Base-by-base conservation (phyloP, 2,329 filamentous ascomycete genomes). In the Colletotrichum sp. region DNA sequence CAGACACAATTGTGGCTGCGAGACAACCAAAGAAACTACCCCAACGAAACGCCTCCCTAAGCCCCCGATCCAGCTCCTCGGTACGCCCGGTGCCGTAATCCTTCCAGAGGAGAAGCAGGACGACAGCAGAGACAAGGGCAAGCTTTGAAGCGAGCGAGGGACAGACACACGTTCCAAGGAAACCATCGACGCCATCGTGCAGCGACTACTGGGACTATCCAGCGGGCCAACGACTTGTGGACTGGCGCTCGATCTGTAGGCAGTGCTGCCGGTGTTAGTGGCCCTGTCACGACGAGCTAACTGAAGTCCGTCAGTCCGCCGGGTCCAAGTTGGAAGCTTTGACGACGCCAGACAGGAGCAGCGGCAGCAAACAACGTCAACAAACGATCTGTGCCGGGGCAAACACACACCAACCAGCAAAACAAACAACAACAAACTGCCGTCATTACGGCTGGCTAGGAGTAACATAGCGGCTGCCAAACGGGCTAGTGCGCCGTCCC, bases 341-440 rank as follows among this genome's bases (percentile, higher is more conserved):
- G 71, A 71, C 69, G n/a, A 62, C 28, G n/a, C 59, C 18, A 30
- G 59, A 30, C 59, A 30, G 30, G 26, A 30, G 28, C 24, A 62
- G 59, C 18, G 26, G 28, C 59, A 69, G n/a, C 18, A 28, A 59
- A 28, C 60, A 71, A 65, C 32, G 18, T 49, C 39, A 64, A 70
- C 65, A 64, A 59, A 36, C 67, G 28, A 62, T 62, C 59, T 18
- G 57, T 60, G 30, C 28, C 26, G 39, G 30, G 32, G 18, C 64
- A 66, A 64, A 60, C 28, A 69, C 24, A 28, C 24, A 28, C 34
- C 36, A 72, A 67, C 49, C 49, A 62, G 30, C 60, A 52, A 28
- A 71, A 75, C 68, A 66, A 66, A 57, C 52, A 49, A 69, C 65
- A 67, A 65, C 69, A 75, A 68, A 66, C 52, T 63, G 55, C 63